These are phyloP conservation scores for Aureobasidium sp. DNA, from an alignment of 2,329 filamentous ascomycete genomes.

Conservation along the genomic window DNA sequence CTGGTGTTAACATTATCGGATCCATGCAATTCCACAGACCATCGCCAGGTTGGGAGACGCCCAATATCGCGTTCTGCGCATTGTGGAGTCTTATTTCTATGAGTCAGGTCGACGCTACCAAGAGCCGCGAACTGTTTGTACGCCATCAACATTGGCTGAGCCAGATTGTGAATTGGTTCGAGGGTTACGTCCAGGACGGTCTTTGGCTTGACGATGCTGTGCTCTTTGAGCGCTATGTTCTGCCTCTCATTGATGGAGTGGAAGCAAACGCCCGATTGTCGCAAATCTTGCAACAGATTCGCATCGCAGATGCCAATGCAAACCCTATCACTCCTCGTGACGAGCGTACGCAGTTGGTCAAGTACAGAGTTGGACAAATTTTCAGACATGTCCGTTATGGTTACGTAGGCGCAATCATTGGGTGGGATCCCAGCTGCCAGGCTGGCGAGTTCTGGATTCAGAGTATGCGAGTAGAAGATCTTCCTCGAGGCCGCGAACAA, in stretches of 20 bases:
- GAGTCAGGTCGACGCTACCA: constrained; percentile 23
- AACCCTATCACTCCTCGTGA: constrained; percentile 31
- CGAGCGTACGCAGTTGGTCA: constrained; percentile 35
- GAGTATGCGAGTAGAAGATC: constrained; percentile 55
- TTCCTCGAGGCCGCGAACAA: constrained; percentile 55
- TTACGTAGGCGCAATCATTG: constrained; percentile 75
- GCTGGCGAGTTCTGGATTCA: constrained; percentile 56
- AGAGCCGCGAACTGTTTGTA: constrained; percentile 21
- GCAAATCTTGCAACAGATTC: constrained; percentile 49
- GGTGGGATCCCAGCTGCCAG: constrained; percentile 66
- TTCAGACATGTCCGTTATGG: constrained; percentile 75
- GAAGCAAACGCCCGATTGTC: constrained; percentile 49
- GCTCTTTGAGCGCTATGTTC: constrained; percentile 61
- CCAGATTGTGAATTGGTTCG: constrained; percentile 57
- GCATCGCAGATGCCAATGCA: constrained; percentile 48
- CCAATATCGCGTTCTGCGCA: constrained; percentile 58
- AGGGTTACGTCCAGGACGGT: constrained; percentile 37
- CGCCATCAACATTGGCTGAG: constrained; percentile 53
- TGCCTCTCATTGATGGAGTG: constrained; percentile 50
- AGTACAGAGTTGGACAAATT: constrained; percentile 70
- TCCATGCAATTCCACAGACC: constrained; percentile 42
- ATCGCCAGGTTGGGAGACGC: constrained; percentile 3
- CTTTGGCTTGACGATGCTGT: constrained; percentile 62
- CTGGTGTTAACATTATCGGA: constrained; percentile 72
- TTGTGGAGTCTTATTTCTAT: constrained; percentile 59